Evolutionary conservation across 2,329 filamentous ascomycete species (phyloP).

Genomic region (Parastagonospora avenae): DNA sequence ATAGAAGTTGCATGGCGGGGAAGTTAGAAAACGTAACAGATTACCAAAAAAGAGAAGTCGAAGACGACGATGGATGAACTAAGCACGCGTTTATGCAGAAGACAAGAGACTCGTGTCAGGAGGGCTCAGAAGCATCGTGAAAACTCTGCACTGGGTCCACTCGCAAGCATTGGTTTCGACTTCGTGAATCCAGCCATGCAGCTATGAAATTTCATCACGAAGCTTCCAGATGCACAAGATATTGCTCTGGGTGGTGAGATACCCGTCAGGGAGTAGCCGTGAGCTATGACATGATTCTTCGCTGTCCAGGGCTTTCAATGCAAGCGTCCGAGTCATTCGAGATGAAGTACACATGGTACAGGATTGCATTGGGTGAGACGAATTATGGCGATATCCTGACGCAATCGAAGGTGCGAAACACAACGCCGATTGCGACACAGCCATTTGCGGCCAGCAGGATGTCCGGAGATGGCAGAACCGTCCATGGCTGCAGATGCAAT

Average conservation of each 20-base stretch:
- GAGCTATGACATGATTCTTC: background rate
- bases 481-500: constrained; percentile 13
- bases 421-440: constrained; percentile 15
- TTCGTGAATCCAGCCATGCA: background rate
- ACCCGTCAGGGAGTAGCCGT: background rate
- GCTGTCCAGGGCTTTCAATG: background rate
- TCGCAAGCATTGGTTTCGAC: constrained; percentile 5
- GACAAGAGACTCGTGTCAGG: constrained; percentile 22
- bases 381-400: constrained; percentile 8
- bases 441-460: constrained; percentile 12
- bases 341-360: background rate
- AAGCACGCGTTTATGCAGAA: constrained; percentile 26
- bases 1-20: constrained; percentile 38
- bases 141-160: constrained; percentile 25
- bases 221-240: background rate
- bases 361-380: constrained; percentile 1
- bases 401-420: constrained; percentile 12
- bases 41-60: constrained; percentile 29
- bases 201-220: background rate
- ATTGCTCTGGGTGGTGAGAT: background rate
- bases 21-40: constrained; percentile 47
- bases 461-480: constrained; percentile 14
- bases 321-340: background rate
- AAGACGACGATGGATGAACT: constrained; percentile 24
- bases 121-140: constrained; percentile 19